A percentile compares a stretch with the other conserved stretches of the same genome.
Conservation (phyloP, 2,329 filamentous ascomycete genomes). For the Stemphylium lycopersici region DNA sequence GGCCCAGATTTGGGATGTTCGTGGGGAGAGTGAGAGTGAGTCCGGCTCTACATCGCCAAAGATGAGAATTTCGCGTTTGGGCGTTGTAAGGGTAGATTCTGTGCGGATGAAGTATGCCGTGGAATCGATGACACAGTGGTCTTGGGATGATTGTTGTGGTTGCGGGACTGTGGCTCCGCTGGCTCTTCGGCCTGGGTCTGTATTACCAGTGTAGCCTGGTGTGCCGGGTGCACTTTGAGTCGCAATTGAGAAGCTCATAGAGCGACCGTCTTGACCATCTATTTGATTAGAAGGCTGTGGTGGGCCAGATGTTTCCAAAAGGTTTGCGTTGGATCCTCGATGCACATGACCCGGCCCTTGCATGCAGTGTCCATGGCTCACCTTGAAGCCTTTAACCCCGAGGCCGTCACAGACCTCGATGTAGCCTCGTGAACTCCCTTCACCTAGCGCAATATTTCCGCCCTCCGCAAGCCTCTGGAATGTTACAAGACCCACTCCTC, state of each 20-base stretch:
- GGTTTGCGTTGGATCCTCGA: constrained; percentile 51
- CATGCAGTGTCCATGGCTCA: constrained; percentile 90
- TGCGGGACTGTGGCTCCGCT: constrained; percentile 24
- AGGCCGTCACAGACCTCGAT: constrained; percentile 87
- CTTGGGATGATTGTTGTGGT: constrained; percentile 23
- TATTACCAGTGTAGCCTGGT: constrained; percentile 30
- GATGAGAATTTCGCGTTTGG: constrained; percentile 74
- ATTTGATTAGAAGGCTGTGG: constrained; percentile 25
- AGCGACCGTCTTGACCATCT: constrained; percentile 38
- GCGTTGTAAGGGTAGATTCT: constrained; percentile 50
- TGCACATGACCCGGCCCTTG: constrained; percentile 59
- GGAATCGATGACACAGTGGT: constrained; percentile 77
- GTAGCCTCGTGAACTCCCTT: constrained; percentile 81
- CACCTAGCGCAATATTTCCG: constrained; percentile 81
- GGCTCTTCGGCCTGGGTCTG: constrained; percentile 27
- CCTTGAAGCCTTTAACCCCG: constrained; percentile 83
- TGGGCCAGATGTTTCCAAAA: constrained; percentile 45
- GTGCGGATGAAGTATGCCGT: constrained; percentile 94
- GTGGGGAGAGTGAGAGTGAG: constrained; percentile 77
- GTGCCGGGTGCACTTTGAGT: constrained; percentile 46
- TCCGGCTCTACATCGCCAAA: constrained; percentile 98
- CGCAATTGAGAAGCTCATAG: constrained; percentile 43
- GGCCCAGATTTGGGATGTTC: constrained; percentile 83
- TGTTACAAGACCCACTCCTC: constrained; percentile 88
- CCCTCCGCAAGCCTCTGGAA: constrained; percentile 89